These are phyloP conservation scores for Volvox reticuliferus DNA, from an alignment of 139 green algal genomes.

Conservation along the genomic window DNA sequence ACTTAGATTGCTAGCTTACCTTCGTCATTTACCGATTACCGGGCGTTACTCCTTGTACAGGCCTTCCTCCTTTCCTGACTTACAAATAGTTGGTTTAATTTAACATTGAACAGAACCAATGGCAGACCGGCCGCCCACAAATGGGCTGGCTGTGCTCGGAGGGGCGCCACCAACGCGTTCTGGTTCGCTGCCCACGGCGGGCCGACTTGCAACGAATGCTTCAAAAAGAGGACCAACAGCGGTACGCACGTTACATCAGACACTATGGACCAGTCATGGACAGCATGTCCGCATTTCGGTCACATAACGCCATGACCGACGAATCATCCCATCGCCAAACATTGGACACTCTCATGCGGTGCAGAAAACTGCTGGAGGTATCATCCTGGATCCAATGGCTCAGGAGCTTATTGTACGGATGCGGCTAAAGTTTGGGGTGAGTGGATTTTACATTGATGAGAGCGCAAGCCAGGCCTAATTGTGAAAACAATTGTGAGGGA, in stretches of 20 bases:
- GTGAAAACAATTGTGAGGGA: too few relatives aligned
- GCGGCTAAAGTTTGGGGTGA: conserved; percentile 37
- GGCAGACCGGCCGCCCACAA: conserved; percentile 18
- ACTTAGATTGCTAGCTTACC: not conserved
- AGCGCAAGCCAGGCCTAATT: too few relatives aligned
- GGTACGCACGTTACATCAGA: not conserved
- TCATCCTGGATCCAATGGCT: not conserved
- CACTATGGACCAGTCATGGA: not conserved
- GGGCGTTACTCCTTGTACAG: not conserved
- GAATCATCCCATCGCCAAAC: not conserved
- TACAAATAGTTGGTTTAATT: not conserved
- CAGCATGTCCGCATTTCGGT: not conserved
- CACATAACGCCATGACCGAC: not conserved
- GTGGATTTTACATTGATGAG: not conserved
- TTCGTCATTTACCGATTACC: not conserved
- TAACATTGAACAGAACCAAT: not conserved
- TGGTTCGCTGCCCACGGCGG: not conserved
- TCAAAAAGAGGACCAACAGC: not conserved
- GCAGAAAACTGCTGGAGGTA: conserved; percentile 20
- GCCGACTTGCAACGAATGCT: not conserved
- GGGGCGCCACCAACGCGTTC: conserved; percentile 19
- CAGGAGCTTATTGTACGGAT: conserved; percentile 16
- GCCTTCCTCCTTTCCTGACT: not conserved
- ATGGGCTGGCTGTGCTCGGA: conserved; percentile 30
- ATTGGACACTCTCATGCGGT: not conserved